phyloP scores from a whole-genome alignment of 1,284 basidiomycete genomes.

The Tilletia setariae region DNA sequence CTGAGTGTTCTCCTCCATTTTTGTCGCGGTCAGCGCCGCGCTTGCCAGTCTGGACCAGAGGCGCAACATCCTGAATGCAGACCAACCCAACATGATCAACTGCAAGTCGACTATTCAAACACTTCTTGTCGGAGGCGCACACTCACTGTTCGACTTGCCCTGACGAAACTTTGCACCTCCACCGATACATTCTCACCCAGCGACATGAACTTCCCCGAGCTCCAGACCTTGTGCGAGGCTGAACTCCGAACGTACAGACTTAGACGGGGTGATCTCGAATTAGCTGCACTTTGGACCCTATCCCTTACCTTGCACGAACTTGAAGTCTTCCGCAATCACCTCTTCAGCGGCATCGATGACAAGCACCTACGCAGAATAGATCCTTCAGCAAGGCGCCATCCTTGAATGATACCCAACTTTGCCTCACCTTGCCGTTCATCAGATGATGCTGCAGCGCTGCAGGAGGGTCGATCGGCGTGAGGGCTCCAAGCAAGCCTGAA shows the following conservation, averaged over 20 bases:
- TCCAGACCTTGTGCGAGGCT: constrained; percentile 1
- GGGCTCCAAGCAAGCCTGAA: neutral
- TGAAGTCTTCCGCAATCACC: neutral
- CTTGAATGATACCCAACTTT: neutral
- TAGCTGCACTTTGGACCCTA: neutral
- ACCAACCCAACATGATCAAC: too few species aligned
- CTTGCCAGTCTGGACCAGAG: too few species aligned
- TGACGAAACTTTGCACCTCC: neutral
- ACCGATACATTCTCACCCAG: neutral
- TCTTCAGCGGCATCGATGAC: neutral
- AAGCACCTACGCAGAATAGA: neutral
- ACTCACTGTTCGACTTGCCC: neutral
- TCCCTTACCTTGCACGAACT: constrained; percentile 6
- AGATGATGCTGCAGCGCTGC: neutral
- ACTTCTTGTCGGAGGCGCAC: too few species aligned
- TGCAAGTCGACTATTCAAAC: too few species aligned
- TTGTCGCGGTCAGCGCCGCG: too few species aligned
- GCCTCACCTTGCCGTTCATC: neutral
- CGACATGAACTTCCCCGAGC: neutral
- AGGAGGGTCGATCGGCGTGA: neutral
- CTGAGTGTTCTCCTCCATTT: too few species aligned
- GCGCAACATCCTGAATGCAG: too few species aligned
- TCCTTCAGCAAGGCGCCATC: neutral
- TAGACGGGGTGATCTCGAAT: neutral
- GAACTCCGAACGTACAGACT: neutral